A percentile compares a stretch with the other conserved stretches of the same genome.
Evolutionary conservation across 1,139 yeast genomes (phyloP).

Genomic region (Kodamaea arcana): DNA sequence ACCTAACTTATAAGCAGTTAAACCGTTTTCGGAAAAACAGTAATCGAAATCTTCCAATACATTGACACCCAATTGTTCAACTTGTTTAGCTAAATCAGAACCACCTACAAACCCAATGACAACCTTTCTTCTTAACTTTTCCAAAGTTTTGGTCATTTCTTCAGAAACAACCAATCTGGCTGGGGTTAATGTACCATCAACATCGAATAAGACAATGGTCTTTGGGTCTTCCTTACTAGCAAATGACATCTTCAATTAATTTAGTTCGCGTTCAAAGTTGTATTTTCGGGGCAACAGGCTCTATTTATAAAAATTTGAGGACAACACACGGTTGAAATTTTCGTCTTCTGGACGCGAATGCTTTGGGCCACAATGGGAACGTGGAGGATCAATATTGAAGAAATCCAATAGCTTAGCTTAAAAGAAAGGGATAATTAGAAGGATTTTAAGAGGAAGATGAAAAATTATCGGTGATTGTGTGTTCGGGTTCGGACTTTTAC

Average conservation of each 20-base stretch:
- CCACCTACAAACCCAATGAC: slow-evolving; percentile 99
- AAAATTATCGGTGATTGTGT: too few relatives aligned
- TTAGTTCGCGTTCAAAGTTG: slow-evolving; percentile 6
- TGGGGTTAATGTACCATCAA: slow-evolving; percentile 97
- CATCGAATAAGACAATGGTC: slow-evolving; percentile 84
- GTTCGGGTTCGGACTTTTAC: too few relatives aligned
- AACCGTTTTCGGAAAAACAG: slow-evolving; percentile 96
- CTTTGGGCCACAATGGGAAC: slow-evolving; percentile 1
- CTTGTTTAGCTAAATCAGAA: slow-evolving; percentile 88
- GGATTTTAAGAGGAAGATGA: too few relatives aligned
- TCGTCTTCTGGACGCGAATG: slow-evolving; percentile 1
- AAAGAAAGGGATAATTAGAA: too few relatives aligned
- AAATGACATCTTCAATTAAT: slow-evolving; percentile 41
- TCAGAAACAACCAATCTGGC: slow-evolving; percentile 83
- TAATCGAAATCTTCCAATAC: slow-evolving; percentile 83
- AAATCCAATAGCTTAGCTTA: too few relatives aligned
- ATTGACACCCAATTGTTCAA: slow-evolving; percentile 86
- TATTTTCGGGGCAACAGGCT: slow-evolving; percentile 5
- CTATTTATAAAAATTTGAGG: slow-evolving; percentile 1
- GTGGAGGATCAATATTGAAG: too few relatives aligned
- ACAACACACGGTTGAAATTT: background rate
- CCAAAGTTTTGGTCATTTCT: slow-evolving; percentile 71
- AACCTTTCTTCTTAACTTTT: slow-evolving; percentile 78
- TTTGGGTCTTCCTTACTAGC: slow-evolving; percentile 52
- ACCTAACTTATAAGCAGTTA: slow-evolving; percentile 94